Evolutionary conservation across 2,329 filamentous ascomycete species (phyloP).

Genomic region (Fusarium sp.): DNA sequence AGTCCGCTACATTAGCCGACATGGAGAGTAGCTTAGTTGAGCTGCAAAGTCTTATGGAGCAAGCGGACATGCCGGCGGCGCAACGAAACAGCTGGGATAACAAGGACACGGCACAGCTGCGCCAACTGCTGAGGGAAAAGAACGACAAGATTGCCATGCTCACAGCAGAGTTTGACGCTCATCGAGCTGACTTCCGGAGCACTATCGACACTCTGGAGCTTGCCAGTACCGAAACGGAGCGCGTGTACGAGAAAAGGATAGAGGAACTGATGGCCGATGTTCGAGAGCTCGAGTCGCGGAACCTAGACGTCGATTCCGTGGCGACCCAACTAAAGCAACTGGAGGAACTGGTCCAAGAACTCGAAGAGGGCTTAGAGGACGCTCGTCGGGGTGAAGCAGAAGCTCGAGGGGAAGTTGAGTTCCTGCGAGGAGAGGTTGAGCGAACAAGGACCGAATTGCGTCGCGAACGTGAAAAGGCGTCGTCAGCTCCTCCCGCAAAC

Average conservation of each 20-base stretch:
- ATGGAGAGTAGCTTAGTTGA: slow-evolving; percentile 93
- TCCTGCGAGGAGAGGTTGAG: slow-evolving; percentile 93
- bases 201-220: slow-evolving; percentile 97
- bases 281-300: slow-evolving; percentile 82
- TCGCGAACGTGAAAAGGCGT: slow-evolving; percentile 85
- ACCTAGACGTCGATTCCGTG: slow-evolving; percentile 91
- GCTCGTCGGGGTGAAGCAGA: slow-evolving; percentile 94
- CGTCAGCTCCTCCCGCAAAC: slow-evolving; percentile 49
- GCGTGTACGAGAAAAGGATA: slow-evolving; percentile 94
- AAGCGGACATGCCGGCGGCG: slow-evolving; percentile 57
- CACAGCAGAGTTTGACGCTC: slow-evolving; percentile 93
- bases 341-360: slow-evolving; percentile 94
- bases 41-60: slow-evolving; percentile 75
- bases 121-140: slow-evolving; percentile 89
- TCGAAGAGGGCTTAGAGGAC: slow-evolving; percentile 97
- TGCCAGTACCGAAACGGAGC: slow-evolving; percentile 93
- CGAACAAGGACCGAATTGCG: slow-evolving; percentile 88
- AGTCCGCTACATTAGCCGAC: slow-evolving; percentile 82
- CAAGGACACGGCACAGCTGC: slow-evolving; percentile 80
- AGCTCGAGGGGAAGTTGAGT: slow-evolving; percentile 94
- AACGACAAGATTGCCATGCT: slow-evolving; percentile 96
- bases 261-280: slow-evolving; percentile 87
- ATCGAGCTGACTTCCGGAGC: slow-evolving; percentile 94
- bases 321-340: slow-evolving; percentile 93
- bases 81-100: slow-evolving; percentile 68